These are phyloP conservation scores for Salix suchowensis DNA, from an alignment of 345 rosid species.

Conservation along the genomic window DNA sequence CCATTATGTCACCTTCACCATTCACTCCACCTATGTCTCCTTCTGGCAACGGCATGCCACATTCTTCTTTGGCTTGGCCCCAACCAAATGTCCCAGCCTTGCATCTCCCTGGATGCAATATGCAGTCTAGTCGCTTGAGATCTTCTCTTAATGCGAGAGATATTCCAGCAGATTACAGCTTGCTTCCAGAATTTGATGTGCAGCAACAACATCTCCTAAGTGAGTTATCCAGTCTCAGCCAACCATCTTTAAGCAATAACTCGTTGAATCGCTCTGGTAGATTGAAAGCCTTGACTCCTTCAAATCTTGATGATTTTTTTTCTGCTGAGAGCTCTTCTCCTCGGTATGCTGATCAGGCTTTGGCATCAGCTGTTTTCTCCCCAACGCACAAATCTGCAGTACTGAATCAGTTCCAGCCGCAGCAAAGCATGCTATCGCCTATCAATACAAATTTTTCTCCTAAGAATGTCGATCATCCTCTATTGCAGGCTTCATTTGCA, in stretches of 20 bases:
- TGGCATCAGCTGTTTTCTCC: conserved; percentile 33
- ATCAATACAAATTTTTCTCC: conserved; percentile 43
- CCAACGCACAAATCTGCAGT: conserved; percentile 42
- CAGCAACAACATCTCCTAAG: conserved; percentile 20
- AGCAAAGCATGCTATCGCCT: conserved; percentile 71
- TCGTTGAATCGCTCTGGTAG: conserved; percentile 20
- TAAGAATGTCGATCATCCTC: conserved; percentile 56
- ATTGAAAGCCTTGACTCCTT: conserved; percentile 64
- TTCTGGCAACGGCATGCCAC: conserved; percentile 39
- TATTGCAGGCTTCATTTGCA: conserved; percentile 43
- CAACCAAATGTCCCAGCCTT: conserved; percentile 28
- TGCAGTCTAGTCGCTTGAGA: conserved; percentile 29
- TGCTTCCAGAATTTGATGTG: conserved; percentile 23
- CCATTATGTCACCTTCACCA: conserved; percentile 58
- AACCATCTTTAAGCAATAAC: conserved; percentile 38
- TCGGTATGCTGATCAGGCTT: conserved; percentile 36
- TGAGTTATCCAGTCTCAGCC: conserved; percentile 45
- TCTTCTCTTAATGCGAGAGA: conserved; percentile 36
- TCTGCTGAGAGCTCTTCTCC: conserved; percentile 43
- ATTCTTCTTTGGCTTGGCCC: conserved; percentile 21
- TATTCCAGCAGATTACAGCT: conserved; percentile 35
- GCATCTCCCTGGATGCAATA: conserved; percentile 27
- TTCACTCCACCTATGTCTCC: conserved; percentile 90
- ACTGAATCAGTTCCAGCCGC: conserved; percentile 43
- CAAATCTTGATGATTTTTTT: conserved; percentile 54